These are phyloP conservation scores for Russula griseocarnosa DNA, from an alignment of 768 basidiomycete genomes.

Conservation along the genomic window DNA sequence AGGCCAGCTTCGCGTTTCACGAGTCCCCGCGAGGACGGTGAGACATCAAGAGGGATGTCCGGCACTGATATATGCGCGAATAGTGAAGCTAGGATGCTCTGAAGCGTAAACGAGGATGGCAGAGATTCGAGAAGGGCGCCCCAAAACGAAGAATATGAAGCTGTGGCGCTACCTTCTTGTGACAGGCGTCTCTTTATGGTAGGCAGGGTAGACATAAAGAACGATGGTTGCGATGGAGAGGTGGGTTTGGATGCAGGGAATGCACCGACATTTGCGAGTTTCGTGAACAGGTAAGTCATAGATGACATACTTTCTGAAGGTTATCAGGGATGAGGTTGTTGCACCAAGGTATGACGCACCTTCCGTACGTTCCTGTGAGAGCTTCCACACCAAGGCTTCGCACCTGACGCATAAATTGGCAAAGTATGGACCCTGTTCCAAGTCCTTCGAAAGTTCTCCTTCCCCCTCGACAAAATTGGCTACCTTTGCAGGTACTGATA, in stretches of 20 bases:
- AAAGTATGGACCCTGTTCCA: slow-evolving; percentile 59
- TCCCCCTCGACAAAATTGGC: slow-evolving; percentile 61
- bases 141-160: slow-evolving; percentile 51
- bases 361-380: slow-evolving; percentile 39
- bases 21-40: slow-evolving; percentile 38
- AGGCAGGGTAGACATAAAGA: slow-evolving; percentile 54
- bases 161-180: slow-evolving; percentile 27
- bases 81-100: slow-evolving; percentile 56
- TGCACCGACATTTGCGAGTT: slow-evolving; percentile 63
- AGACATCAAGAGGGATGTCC: slow-evolving; percentile 35
- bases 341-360: slow-evolving; percentile 39
- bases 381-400: slow-evolving; percentile 48
- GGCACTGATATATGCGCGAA: slow-evolving; percentile 45
- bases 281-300: slow-evolving; percentile 54
- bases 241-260: slow-evolving; percentile 53
- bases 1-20: slow-evolving; percentile 55
- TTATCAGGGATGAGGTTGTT: background rate
- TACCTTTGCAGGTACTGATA: slow-evolving; percentile 69
- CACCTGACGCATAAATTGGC: slow-evolving; percentile 48
- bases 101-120: slow-evolving; percentile 50
- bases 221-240: slow-evolving; percentile 63
- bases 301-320: slow-evolving; percentile 34
- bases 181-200: slow-evolving; percentile 44
- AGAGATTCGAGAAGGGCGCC: slow-evolving; percentile 43
- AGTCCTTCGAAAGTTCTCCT: slow-evolving; percentile 40